phyloP scores from a whole-genome alignment of 805 yeast species.

The Clavispora santaluciae region DNA sequence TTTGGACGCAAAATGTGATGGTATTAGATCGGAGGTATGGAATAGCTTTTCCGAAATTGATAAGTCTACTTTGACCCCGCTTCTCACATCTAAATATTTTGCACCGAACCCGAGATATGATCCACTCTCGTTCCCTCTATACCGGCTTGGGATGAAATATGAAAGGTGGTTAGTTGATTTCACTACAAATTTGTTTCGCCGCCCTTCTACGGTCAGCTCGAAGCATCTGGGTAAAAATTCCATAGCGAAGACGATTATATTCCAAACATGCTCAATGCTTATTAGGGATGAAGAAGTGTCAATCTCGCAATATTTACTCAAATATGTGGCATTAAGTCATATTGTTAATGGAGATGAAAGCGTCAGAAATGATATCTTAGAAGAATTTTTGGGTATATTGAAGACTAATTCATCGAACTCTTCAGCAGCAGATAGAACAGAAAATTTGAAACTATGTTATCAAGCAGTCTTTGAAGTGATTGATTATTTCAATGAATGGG shows the following conservation, averaged over 20 bases:
- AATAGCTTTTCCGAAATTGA: constrained; percentile 58
- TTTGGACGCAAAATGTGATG: constrained; percentile 15
- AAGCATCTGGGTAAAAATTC: constrained; percentile 9
- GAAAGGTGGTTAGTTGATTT: constrained; percentile 70
- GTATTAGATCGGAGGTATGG: constrained; percentile 44
- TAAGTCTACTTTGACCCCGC: constrained; percentile 69
- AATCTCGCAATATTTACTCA: constrained; percentile 66
- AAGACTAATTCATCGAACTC: constrained; percentile 35
- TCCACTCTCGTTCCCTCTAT: constrained; percentile 59
- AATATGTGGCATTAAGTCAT: constrained; percentile 67
- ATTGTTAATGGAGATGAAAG: constrained; percentile 44
- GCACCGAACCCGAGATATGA: constrained; percentile 49
- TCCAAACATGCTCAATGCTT: constrained; percentile 58
- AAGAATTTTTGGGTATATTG: constrained; percentile 61
- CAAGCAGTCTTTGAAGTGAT: constrained; percentile 72
- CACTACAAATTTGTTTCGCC: constrained; percentile 59
- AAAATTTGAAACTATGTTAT: constrained; percentile 59
- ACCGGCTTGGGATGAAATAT: constrained; percentile 48
- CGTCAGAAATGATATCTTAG: constrained; percentile 40
- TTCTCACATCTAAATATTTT: constrained; percentile 68
- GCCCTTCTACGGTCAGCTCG: constrained; percentile 20
- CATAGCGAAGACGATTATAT: constrained; percentile 34
- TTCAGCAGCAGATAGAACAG: constrained; percentile 47
- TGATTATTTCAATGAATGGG: constrained; percentile 83
- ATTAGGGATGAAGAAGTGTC: constrained; percentile 67